Conservation (phyloP, 352 stramenopile genomes). For the Globisporangium polare region DNA sequence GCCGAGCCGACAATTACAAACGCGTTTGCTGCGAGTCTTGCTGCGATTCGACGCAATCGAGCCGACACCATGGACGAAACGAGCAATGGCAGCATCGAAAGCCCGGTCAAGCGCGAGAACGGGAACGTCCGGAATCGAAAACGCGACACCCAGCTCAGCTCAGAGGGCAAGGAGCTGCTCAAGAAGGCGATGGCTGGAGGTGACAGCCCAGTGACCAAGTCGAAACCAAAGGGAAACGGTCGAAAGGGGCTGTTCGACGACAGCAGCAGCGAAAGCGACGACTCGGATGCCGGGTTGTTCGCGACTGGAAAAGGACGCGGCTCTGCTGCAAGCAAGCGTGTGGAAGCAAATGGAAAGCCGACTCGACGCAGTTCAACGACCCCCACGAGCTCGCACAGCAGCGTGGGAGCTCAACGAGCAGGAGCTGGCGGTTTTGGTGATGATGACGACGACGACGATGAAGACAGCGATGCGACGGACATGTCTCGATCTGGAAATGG, state of each 20-base stretch:
- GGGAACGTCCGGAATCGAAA: constrained; percentile 44
- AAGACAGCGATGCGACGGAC: constrained; percentile 12
- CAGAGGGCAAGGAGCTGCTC: constrained; percentile 71
- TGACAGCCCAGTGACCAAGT: constrained; percentile 11
- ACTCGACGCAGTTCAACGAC: constrained; percentile 14
- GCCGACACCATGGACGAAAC: constrained; percentile 57
- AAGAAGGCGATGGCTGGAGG: constrained; percentile 55
- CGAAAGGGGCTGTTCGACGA: constrained; percentile 80
- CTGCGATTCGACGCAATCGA: constrained; percentile 67
- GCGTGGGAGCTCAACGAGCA: background rate
- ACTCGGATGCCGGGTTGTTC: constrained; percentile 50
- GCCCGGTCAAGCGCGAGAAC: constrained; percentile 15
- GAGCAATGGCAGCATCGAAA: constrained; percentile 17
- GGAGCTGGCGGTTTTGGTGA: constrained; percentile 12
- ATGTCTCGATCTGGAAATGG: constrained; percentile 13
- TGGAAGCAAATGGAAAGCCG: constrained; percentile 7
- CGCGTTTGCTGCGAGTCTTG: constrained; percentile 68
- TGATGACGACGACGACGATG: constrained; percentile 19
- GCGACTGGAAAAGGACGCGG: constrained; percentile 23
- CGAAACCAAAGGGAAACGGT: constrained; percentile 30
- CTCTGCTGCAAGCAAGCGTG: constrained; percentile 12
- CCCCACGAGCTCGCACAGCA: constrained; percentile 15
- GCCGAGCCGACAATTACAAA: constrained; percentile 46
- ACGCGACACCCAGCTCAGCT: constrained; percentile 67
- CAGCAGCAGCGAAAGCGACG: constrained; percentile 50